Evolutionary conservation across 345 rosid species (phyloP).

Genomic region (Linum trigynum): DNA sequence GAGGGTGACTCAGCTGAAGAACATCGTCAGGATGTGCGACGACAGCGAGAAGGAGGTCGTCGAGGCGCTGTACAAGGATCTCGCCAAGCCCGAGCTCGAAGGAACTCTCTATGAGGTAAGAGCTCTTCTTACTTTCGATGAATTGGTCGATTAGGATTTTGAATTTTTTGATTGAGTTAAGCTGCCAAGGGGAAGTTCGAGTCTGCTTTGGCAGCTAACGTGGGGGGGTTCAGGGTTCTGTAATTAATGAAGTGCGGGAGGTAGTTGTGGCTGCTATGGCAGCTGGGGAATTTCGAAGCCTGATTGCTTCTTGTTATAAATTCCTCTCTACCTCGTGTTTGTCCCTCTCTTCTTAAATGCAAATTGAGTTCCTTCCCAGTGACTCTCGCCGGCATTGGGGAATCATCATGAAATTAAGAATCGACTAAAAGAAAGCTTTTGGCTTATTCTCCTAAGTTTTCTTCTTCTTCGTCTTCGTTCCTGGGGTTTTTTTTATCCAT

Average conservation of each 20-base stretch:
- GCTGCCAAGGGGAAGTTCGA: background rate
- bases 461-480: background rate
- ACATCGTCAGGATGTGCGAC: slow-evolving; percentile 39
- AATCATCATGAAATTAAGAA: background rate
- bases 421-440: background rate
- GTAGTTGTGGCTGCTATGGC: background rate
- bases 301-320: background rate
- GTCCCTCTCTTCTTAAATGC: background rate
- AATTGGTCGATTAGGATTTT: no score
- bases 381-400: background rate
- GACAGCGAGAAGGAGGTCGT: slow-evolving; percentile 58
- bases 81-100: slow-evolving; percentile 71
- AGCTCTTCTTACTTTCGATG: background rate
- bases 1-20: slow-evolving; percentile 64
- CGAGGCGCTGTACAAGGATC: slow-evolving; percentile 64
- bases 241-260: background rate
- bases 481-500: background rate
- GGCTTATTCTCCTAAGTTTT: background rate
- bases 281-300: background rate
- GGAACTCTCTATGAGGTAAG: slow-evolving; percentile 63
- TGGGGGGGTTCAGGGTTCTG: no score
- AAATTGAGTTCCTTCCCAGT: background rate
- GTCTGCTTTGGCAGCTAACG: no score
- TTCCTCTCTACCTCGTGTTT: background rate
- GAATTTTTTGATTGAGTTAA: no score